Base-by-base conservation (phyloP, 257 asterid genomes). In the Nicotiana noctiflora region DNA sequence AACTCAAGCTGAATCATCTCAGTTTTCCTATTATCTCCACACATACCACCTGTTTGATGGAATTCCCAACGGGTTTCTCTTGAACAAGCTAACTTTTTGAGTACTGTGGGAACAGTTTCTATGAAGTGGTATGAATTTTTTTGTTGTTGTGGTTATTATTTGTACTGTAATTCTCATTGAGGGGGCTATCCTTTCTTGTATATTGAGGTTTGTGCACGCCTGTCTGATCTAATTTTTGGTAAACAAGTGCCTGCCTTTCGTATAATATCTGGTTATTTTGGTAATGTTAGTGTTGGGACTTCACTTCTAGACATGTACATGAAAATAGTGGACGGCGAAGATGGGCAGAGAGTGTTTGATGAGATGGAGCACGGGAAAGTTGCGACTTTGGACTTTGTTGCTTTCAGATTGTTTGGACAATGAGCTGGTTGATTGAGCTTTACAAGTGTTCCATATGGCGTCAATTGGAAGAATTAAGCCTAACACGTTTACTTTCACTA, bases 281-380 rank as follows among this genome's bases (percentile, higher is more conserved):
- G 82, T 29, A 87, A 93, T 81, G 97, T 93, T 53, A 93, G 97
- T 66, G 97, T 92, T 59, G 97, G 97, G 4, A 92, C 99, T 57
- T 90, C 97, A 2, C 89, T 94, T 37, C 90, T 94, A 11, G 93
- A 91, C 84, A 89, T 92, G 93, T 91, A 94, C 82, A 79, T 91
- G 82, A 94, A 93, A 85, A 88, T 81, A 29, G 91, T 82, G 46
- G 84, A 82, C 32, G 77, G 89, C 80, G 76, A 55, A 31, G 88
- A 85, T 3, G 97, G 93, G 29, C 87, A 40, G 46, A 40, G 46
- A 7, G 46, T 40, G 46, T 37, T 37, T 40, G 11, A 40, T 8
- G 46, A 40, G 46, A 40, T 8, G 46, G 46, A 40, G 46, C 46
- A 40, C 2, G 46, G 8, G 46, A 40, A 40, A 40, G 46, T 40